Evolutionary conservation across 768 basidiomycete genomes (phyloP), one percentile per base, ranked within the genome.

Genomic region (Rhodotorula graminis): DNA sequence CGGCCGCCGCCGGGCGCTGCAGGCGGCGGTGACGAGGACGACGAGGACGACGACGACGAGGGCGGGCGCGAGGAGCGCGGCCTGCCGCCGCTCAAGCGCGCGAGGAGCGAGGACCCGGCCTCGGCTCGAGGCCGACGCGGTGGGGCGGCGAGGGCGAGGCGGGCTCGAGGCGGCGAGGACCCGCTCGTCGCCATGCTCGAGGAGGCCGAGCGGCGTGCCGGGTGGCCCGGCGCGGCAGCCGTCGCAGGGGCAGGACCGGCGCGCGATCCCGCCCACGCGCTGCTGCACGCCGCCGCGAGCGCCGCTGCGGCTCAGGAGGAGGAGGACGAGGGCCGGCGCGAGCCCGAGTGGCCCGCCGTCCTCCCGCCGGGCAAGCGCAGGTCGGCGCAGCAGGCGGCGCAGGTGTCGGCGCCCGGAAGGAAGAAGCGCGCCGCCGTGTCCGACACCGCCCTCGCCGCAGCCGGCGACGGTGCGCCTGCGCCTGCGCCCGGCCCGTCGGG

Each of bases 201-300:
- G 29, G 68, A 69, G 47, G 68, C 68, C 3, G 68, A 69, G 29
- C 56, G 61, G 12, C 56, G 53, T 23, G 68, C 68, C 2, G 68
- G 62, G 10, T 69, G 40, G 56, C 47, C 53, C 3, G 53, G 27
- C 14, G 27, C 27, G n/a, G 25, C 11, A 5, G 23, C 25, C 27
- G 50, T 23, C 23, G 50, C 25, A 1, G 50, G 23, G 1, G 50
- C 44, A 46, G 44, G 44, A 46, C 8, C 44, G 50, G 11, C 10
- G 50, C 50, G 23, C 15, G 23, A 55, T 11, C 57, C 33, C 10
- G 50, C 50, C 25, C 25, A 52, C 8, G 50, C 50, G 50, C 50
- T 52, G 23, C 23, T 52, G 23, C 50, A 52, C 23, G 50, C 50
- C 6, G 50, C 50, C 23, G 50, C 27, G 25, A 23, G 25, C 1